These are phyloP conservation scores for Xylaria sp. DNA, from an alignment of 2,329 filamentous ascomycete species.

Conservation along the genomic window DNA sequence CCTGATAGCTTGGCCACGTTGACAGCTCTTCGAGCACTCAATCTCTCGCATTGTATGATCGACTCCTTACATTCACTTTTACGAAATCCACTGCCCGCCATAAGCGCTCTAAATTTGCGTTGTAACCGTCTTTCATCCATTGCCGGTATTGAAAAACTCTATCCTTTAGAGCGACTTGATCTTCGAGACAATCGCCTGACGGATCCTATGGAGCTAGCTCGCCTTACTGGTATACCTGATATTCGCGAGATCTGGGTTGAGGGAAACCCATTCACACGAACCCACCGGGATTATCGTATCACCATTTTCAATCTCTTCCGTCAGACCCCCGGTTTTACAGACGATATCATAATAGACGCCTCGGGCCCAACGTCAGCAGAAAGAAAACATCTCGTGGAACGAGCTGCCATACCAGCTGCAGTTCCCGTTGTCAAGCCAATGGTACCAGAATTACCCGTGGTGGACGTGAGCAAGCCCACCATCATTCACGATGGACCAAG, in stretches of 20 bases:
- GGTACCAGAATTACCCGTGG: constrained; percentile 68
- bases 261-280: constrained; percentile 90
- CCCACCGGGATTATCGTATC: constrained; percentile 84
- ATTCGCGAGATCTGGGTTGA: constrained; percentile 92
- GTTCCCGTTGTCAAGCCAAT: constrained; percentile 81
- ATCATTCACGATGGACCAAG: constrained; percentile 64
- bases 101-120: constrained; percentile 90
- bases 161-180: constrained; percentile 89
- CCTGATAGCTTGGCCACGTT: constrained; percentile 89
- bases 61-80: constrained; percentile 89
- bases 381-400: constrained; percentile 83
- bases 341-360: constrained; percentile 90
- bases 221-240: constrained; percentile 89
- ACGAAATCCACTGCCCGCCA: constrained; percentile 87
- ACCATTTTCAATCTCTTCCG: constrained; percentile 97
- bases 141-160: constrained; percentile 87
- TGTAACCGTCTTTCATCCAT: constrained; percentile 88
- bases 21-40: constrained; percentile 88
- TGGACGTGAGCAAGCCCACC: constrained; percentile 74
- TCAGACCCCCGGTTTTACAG: constrained; percentile 85
- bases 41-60: constrained; percentile 98
- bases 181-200: constrained; percentile 88
- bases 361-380: constrained; percentile 86
- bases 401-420: constrained; percentile 77
- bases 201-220: constrained; percentile 90